Conservation (phyloP, 169 alveolate species). For the Eimeria praecox region DNA sequence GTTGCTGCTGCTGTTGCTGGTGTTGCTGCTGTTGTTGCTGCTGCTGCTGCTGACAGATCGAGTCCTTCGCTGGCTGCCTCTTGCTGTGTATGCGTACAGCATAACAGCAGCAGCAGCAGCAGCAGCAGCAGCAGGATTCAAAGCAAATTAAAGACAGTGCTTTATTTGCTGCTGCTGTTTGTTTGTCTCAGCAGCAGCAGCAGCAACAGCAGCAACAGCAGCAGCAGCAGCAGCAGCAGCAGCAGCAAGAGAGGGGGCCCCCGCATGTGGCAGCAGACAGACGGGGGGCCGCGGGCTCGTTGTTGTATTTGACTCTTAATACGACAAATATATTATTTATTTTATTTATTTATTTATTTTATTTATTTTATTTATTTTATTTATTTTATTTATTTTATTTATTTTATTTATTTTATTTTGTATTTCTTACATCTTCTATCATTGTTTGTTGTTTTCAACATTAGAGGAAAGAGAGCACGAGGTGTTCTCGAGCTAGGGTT, state of each 20-base stretch:
- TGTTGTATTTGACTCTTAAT: too few relatives aligned
- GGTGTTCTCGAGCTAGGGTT: neutral
- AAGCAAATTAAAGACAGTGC: neutral
- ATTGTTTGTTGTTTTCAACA: too few relatives aligned
- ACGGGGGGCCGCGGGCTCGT: too few relatives aligned
- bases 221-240: too few relatives aligned
- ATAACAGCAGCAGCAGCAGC: neutral
- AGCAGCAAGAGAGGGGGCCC: too few relatives aligned
- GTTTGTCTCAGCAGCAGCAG: neutral
- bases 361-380: too few relatives aligned
- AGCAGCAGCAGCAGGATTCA: neutral
- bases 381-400: too few relatives aligned
- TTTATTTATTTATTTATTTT: too few relatives aligned
- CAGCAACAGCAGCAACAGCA: neutral
- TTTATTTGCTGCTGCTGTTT: neutral
- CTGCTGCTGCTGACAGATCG: neutral
- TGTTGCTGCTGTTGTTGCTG: neutral
- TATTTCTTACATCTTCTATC: neutral
- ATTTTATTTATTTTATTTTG: too few relatives aligned
- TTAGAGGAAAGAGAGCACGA: neutral
- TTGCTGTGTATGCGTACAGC: neutral
- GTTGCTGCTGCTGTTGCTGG: neutral
- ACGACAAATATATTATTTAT: too few relatives aligned
- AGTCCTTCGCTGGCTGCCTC: constrained; percentile 23
- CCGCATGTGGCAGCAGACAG: too few relatives aligned